Conservation (phyloP, 495 filamentous ascomycete genomes). For the Hypoxylon crocopeplum region DNA sequence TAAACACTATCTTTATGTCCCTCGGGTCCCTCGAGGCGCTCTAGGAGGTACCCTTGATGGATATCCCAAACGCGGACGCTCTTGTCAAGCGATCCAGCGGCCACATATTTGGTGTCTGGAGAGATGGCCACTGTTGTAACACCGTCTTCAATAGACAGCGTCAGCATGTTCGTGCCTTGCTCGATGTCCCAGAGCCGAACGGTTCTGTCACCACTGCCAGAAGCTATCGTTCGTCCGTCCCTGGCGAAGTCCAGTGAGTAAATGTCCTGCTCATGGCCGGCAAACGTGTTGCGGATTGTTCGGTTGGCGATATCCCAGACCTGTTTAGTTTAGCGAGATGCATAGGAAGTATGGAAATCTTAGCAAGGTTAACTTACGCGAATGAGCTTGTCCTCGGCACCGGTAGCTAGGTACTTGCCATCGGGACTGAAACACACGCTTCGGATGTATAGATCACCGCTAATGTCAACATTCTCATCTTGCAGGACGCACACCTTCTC, state of each 20-base stretch:
- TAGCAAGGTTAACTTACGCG: slow-evolving; percentile 62
- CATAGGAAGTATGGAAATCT: not conserved
- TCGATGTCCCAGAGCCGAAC: slow-evolving; percentile 91
- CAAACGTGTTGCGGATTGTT: slow-evolving; percentile 81
- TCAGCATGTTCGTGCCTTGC: slow-evolving; percentile 73
- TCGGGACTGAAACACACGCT: slow-evolving; percentile 95
- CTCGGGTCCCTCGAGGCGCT: slow-evolving; percentile 83
- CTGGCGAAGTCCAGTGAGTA: slow-evolving; percentile 91
- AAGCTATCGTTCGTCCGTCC: slow-evolving; percentile 87
- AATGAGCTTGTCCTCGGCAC: slow-evolving; percentile 91
- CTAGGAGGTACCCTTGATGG: slow-evolving; percentile 77
- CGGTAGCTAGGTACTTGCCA: slow-evolving; percentile 86
- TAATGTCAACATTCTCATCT: slow-evolving; percentile 82
- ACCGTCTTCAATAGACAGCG: slow-evolving; percentile 85
- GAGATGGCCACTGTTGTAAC: slow-evolving; percentile 94
- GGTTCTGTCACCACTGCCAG: slow-evolving; percentile 85
- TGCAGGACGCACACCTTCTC: slow-evolving; percentile 80
- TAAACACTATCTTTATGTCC: slow-evolving; percentile 95
- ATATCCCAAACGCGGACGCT: slow-evolving; percentile 91
- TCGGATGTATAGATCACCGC: slow-evolving; percentile 86
- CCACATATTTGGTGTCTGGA: slow-evolving; percentile 84
- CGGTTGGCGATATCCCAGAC: slow-evolving; percentile 85
- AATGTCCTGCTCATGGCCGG: slow-evolving; percentile 90
- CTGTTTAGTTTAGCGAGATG: slow-evolving; percentile 50
- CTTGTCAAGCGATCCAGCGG: slow-evolving; percentile 88